Base-by-base conservation (phyloP, 2,329 filamentous ascomycete species). In the Exserohilum rostratum region DNA sequence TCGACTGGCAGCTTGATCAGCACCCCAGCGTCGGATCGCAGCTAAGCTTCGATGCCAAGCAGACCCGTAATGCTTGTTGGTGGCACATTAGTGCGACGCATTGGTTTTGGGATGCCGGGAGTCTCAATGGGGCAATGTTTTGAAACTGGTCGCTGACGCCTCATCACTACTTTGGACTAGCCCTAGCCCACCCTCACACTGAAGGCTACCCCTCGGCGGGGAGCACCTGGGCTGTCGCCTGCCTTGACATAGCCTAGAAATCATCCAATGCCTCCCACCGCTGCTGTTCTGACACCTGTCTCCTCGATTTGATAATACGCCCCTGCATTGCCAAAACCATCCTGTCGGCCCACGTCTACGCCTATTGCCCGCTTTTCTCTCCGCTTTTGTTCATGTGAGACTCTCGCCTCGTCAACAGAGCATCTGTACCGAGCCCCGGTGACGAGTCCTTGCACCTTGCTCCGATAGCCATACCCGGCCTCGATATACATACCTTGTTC, bases 41-140 rank as follows among this genome's bases (percentile, higher is more conserved):
- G 53, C 59, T 64, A 69, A 69, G 67, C 65, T 63, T 69, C 61
- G 12, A 18, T 43, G 67, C 67, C 65, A 68, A 69, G 65, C 37
- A 42, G 27, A 25, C 25, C 50, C 43, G 18, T 39, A 64, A 67
- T 59, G 67, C 67, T 69, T 69, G 50, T 66, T 40, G 49, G 17
- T 38, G 35, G 39, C 27, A 18, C 34, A 31, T 49, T 58, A 27
- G 55, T 55, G 51, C 44, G 44, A 47, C 43, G 42, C 29, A n/a
- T 6, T 15, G 22, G 22, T 35, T 18, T 30, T 29, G 33, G 13
- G 29, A 12, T 20, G 12, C 27, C 27, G 12, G n/a, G 6, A 5
- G n/a, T 27, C 38, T 27, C 10, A 7, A 12, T 25, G 10, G 25
- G 27, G n/a, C 13, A 29, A 42, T 30, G 43, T 31, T 31, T 18